Conservation (phyloP, 257 asterid species). For the Plantago ovata region DNA sequence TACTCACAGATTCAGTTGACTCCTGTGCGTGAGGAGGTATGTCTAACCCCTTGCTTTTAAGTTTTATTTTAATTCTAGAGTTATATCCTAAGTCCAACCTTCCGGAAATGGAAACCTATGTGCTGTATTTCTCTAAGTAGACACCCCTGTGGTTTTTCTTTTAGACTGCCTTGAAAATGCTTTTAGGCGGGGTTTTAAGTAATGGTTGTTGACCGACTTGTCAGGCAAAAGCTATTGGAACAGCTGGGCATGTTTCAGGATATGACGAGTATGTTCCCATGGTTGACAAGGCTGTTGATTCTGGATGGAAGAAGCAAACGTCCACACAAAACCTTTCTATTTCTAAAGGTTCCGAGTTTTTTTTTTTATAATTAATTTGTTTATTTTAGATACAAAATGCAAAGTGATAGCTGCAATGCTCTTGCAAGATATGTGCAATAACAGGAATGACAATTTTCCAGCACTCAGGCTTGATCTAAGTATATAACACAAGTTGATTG, state of each 20-base stretch:
- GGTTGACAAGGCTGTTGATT: constrained; percentile 98
- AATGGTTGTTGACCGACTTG: constrained; percentile 17
- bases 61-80: constrained; percentile 4
- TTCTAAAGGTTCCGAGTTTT: constrained; percentile 44
- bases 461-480: too few relatives aligned
- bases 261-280: constrained; percentile 97
- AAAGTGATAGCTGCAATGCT: too few relatives aligned
- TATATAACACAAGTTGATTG: too few relatives aligned
- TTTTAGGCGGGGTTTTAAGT: constrained; percentile 3
- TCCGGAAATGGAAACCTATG: too few relatives aligned
- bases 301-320: constrained; percentile 71
- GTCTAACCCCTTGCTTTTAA: constrained; percentile 1
- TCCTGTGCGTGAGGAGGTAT: constrained; percentile 99
- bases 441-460: too few relatives aligned
- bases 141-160: too few relatives aligned
- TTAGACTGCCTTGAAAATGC: not conserved
- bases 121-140: too few relatives aligned
- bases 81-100: not conserved
- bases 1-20: constrained; percentile 91
- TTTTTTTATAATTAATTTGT: too few relatives aligned
- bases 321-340: constrained; percentile 44
- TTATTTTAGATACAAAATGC: too few relatives aligned
- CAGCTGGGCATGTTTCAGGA: constrained; percentile 52
- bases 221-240: constrained; percentile 82
- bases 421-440: too few relatives aligned